A percentile compares a stretch with the other conserved stretches of the same genome.
phyloP scores from a whole-genome alignment of 192 early-diverging fungal genomes.

The Backusella luteola region DNA sequence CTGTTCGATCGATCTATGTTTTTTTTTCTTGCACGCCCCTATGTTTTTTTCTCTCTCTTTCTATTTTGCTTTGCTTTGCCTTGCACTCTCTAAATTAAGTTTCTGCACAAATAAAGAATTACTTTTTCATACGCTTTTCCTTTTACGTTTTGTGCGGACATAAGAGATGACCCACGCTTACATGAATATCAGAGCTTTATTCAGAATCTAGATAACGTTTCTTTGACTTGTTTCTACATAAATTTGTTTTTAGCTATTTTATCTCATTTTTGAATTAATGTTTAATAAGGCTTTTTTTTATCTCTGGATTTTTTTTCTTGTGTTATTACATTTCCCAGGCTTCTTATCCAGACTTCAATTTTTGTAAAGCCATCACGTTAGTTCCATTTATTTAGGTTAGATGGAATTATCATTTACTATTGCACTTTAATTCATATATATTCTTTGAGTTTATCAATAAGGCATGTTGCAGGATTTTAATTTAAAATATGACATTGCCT shows the following conservation, averaged over 20 bases:
- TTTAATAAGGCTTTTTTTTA: neutral
- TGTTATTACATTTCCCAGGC: neutral
- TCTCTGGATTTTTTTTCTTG: neutral
- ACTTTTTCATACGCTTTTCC: neutral
- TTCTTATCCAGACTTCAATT: neutral
- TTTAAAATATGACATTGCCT: neutral
- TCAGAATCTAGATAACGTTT: neutral
- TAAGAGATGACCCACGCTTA: neutral
- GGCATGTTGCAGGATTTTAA: neutral
- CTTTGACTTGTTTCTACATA: neutral
- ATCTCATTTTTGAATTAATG: neutral
- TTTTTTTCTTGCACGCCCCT: neutral
- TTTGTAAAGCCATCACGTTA: neutral
- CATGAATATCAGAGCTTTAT: neutral
- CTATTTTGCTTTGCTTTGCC: neutral
- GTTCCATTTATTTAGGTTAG: neutral
- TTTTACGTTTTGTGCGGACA: neutral
- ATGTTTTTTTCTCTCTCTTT: neutral
- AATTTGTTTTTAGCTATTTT: neutral
- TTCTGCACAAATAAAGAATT: neutral
- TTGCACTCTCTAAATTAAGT: neutral
- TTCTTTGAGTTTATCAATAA: neutral
- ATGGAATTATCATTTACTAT: neutral
- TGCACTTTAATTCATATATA: neutral
- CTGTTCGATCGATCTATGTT: conserved; percentile 1